Conservation (phyloP, 495 filamentous ascomycete genomes). For the Cryomyces antarcticus region DNA sequence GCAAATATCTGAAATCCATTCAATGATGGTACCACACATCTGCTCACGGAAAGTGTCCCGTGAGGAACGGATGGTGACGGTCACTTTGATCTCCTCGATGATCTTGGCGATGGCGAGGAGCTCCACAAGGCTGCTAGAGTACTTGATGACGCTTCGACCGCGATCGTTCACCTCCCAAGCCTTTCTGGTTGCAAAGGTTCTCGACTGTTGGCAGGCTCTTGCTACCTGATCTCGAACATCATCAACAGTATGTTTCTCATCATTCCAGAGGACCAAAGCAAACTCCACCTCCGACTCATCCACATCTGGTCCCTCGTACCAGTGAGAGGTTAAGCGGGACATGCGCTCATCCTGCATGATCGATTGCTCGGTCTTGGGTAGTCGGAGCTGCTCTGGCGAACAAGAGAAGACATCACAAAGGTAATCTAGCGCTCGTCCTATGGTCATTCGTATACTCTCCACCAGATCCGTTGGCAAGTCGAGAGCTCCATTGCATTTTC, state of each 20-base stretch:
- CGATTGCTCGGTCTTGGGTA: constrained; percentile 58
- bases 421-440: constrained; percentile 73
- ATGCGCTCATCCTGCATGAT: constrained; percentile 64
- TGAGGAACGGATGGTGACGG: constrained; percentile 80
- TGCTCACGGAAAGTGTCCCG: constrained; percentile 92
- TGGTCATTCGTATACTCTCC: constrained; percentile 57
- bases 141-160: constrained; percentile 65
- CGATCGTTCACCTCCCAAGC: constrained; percentile 77
- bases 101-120: constrained; percentile 57
- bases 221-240: constrained; percentile 80
- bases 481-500: constrained; percentile 38
- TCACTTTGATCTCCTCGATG: constrained; percentile 90
- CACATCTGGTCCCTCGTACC: constrained; percentile 42
- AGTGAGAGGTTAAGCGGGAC: constrained; percentile 54
- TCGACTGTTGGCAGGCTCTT: constrained; percentile 59
- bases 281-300: constrained; percentile 43
- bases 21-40: constrained; percentile 95
- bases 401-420: constrained; percentile 95
- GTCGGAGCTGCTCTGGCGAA: constrained; percentile 80
- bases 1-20: constrained; percentile 86
- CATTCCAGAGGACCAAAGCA: constrained; percentile 87
- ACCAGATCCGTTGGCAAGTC: constrained; percentile 52
- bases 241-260: constrained; percentile 92
- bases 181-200: constrained; percentile 44
- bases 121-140: constrained; percentile 45